phyloP scores from a whole-genome alignment of 2,329 filamentous ascomycete genomes.

The Trichoderma sp. region DNA sequence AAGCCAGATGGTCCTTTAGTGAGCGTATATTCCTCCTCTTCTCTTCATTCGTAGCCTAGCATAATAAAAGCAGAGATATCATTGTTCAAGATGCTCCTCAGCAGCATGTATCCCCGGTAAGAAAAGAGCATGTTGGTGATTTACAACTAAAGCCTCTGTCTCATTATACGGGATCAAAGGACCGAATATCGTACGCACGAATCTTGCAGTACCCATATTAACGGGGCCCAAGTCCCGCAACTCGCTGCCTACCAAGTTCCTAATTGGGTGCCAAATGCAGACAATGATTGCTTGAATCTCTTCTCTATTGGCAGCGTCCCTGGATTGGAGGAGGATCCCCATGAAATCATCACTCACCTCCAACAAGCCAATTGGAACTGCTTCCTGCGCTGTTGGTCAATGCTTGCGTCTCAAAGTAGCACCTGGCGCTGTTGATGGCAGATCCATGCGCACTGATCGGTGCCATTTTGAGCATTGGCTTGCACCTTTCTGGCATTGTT shows the following conservation, averaged over 20 bases:
- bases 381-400: background rate
- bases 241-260: background rate
- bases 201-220: conserved; percentile 17
- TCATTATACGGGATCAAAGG: conserved; percentile 15
- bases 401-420: background rate
- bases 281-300: background rate
- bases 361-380: conserved; percentile 8
- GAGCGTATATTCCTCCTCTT: background rate
- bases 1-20: background rate
- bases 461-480: background rate
- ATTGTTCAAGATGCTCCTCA: background rate
- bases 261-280: conserved; percentile 10
- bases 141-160: background rate
- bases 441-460: background rate
- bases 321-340: background rate
- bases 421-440: background rate
- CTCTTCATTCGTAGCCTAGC: background rate
- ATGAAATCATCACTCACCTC: conserved; percentile 1
- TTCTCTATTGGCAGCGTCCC: conserved; percentile 8
- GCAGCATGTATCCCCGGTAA: background rate
- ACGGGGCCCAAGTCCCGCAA: conserved; percentile 12
- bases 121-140: background rate
- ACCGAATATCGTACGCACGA: conserved; percentile 17
- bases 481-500: background rate
- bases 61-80: background rate